These are phyloP conservation scores for Letharia columbiana DNA, from an alignment of 495 filamentous ascomycete genomes.

Conservation along the genomic window DNA sequence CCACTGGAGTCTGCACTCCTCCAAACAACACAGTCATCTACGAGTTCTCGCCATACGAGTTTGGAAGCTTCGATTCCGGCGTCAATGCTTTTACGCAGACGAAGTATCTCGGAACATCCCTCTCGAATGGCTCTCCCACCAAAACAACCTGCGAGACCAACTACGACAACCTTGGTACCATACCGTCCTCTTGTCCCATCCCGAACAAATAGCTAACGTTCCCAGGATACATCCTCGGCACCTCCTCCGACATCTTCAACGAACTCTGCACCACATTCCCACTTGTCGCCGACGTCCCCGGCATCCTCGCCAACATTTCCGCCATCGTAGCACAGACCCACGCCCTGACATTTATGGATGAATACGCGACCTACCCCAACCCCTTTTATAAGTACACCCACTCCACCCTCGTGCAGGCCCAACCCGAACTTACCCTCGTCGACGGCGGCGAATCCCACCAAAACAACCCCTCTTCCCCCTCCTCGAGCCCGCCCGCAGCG, in stretches of 20 bases:
- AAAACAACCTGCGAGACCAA: constrained; percentile 32
- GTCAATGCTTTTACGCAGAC: constrained; percentile 37
- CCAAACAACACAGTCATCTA: constrained; percentile 32
- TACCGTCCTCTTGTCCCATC: not conserved
- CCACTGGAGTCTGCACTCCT: constrained; percentile 31
- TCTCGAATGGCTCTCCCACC: constrained; percentile 29
- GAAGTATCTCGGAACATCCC: constrained; percentile 37
- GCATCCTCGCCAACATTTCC: constrained; percentile 20
- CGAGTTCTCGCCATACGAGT: constrained; percentile 42
- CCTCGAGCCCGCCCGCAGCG: constrained; percentile 32
- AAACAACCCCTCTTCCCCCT: constrained; percentile 41
- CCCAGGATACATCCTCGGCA: constrained; percentile 37
- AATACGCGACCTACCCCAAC: constrained; percentile 36
- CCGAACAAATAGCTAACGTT: not conserved
- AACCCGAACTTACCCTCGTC: constrained; percentile 31
- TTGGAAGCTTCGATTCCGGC: constrained; percentile 38
- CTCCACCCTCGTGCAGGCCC: constrained; percentile 27
- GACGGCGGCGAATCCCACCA: constrained; percentile 39
- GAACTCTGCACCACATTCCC: constrained; percentile 27
- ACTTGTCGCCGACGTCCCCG: constrained; percentile 10
- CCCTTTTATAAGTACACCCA: constrained; percentile 36
- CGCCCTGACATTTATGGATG: constrained; percentile 23
- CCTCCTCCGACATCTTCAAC: constrained; percentile 35
- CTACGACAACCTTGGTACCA: constrained; percentile 41
- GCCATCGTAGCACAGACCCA: constrained; percentile 22